Percentiles rank a stretch among this genome's conserved stretches.
Conservation (phyloP, 257 asterid species). For the Linderniella brevidens region DNA sequence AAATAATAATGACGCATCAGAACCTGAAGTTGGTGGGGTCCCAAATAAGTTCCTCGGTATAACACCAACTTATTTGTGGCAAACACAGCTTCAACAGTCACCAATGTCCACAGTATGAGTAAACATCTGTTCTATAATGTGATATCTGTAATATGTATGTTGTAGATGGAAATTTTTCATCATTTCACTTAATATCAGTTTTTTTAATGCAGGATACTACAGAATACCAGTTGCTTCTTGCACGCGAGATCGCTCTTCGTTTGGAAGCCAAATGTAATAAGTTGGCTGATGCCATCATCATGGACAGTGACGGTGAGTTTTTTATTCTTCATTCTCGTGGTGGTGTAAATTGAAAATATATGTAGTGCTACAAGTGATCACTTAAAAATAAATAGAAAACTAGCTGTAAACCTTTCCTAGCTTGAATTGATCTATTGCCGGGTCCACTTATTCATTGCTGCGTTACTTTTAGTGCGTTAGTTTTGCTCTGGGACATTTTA, state of each 20-base stretch:
- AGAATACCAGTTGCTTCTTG: slow-evolving; percentile 72
- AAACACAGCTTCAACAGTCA: slow-evolving; percentile 57
- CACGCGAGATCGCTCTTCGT: slow-evolving; percentile 73
- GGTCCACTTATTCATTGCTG: no score
- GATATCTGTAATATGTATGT: slow-evolving; percentile 1
- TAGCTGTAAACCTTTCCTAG: no score
- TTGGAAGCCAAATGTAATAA: slow-evolving; percentile 75
- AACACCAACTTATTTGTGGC: slow-evolving; percentile 83
- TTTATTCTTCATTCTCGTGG: not conserved
- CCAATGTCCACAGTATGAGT: slow-evolving; percentile 55
- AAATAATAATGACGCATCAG: slow-evolving; percentile 47
- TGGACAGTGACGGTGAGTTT: slow-evolving; percentile 68
- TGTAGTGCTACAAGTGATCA: not conserved
- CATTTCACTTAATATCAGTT: slow-evolving; percentile 1
- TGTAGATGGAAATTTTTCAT: not conserved
- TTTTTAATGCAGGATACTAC: slow-evolving; percentile 40
- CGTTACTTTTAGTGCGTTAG: no score
- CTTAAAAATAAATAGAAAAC: no score
- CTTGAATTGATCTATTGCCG: no score
- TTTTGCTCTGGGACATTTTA: not conserved
- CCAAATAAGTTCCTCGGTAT: slow-evolving; percentile 91
- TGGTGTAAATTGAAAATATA: not conserved
- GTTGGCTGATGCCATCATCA: slow-evolving; percentile 52
- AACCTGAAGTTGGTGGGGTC: slow-evolving; percentile 93
- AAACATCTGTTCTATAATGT: slow-evolving; percentile 3